A percentile compares a stretch with the other conserved stretches of the same genome.
Evolutionary conservation across 1,139 yeast genomes (phyloP).

Genomic region (Saccharomycopsis phalli): DNA sequence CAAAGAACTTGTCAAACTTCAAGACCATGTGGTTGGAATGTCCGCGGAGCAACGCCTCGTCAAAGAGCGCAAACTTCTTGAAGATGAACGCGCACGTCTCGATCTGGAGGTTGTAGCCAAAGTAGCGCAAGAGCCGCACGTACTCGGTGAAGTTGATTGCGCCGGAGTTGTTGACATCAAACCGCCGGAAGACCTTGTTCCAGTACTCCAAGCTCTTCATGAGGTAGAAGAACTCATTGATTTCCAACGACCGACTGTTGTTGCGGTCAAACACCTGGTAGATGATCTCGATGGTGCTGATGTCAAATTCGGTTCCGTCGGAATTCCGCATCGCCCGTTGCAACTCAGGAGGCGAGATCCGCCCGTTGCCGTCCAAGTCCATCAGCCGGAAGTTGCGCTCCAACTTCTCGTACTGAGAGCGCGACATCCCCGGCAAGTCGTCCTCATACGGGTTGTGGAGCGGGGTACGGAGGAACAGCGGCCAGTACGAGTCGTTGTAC

Average conservation of each 20-base stretch:
- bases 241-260: constrained; percentile 40
- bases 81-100: constrained; percentile 55
- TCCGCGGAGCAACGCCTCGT: neutral
- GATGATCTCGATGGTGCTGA: constrained; percentile 56
- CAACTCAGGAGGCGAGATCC: constrained; percentile 49
- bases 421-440: constrained; percentile 2
- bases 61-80: constrained; percentile 40
- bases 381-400: constrained; percentile 26
- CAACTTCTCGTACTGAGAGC: constrained; percentile 5
- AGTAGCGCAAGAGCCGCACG: constrained; percentile 52
- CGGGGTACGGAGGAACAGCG: constrained; percentile 16
- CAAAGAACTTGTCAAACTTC: constrained; percentile 77
- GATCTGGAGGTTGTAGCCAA: constrained; percentile 57
- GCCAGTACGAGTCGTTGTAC: constrained; percentile 6
- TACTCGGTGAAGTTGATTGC: constrained; percentile 61
- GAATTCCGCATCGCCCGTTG: constrained; percentile 54
- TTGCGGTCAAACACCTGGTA: constrained; percentile 53
- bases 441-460: constrained; percentile 13
- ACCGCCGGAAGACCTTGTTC: constrained; percentile 54
- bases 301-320: constrained; percentile 52
- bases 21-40: constrained; percentile 31
- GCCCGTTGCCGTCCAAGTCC: constrained; percentile 47
- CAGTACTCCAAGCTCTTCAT: constrained; percentile 67
- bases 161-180: constrained; percentile 52
- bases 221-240: constrained; percentile 58